phyloP scores from a whole-genome alignment of 2,329 filamentous ascomycete genomes.

The Pseudocercospora ulei region DNA sequence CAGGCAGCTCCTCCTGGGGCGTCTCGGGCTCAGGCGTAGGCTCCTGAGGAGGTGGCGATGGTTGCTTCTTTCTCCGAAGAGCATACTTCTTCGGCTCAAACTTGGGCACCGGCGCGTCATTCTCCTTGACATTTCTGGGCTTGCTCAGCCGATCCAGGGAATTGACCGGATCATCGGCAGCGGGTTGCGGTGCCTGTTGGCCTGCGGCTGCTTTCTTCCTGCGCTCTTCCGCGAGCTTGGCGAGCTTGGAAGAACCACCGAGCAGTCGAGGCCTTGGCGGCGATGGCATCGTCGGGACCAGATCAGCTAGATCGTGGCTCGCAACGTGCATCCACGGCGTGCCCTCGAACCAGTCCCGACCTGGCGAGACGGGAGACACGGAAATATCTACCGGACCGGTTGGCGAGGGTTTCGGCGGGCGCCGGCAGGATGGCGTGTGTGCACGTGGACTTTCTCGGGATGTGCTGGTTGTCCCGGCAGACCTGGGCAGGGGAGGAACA shows the following conservation, averaged over 20 bases:
- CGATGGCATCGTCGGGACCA: slow-evolving; percentile 51
- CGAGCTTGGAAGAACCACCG: slow-evolving; percentile 82
- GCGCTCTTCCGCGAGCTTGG: slow-evolving; percentile 74
- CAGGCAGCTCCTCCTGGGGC: slow-evolving; percentile 24
- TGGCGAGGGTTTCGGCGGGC: slow-evolving; percentile 24
- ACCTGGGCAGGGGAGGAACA: slow-evolving; percentile 7
- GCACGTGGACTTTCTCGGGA: neutral
- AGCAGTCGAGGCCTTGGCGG: slow-evolving; percentile 52
- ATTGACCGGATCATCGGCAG: slow-evolving; percentile 31
- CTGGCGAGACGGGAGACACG: slow-evolving; percentile 35
- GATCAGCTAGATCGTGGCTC: slow-evolving; percentile 50
- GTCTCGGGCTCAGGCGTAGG: slow-evolving; percentile 28
- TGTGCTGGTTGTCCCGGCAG: slow-evolving; percentile 3
- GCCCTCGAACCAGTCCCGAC: slow-evolving; percentile 63
- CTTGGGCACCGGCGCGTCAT: slow-evolving; percentile 37
- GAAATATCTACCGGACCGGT: slow-evolving; percentile 16
- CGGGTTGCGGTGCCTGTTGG: slow-evolving; percentile 10
- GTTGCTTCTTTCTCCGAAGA: slow-evolving; percentile 27
- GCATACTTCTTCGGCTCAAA: slow-evolving; percentile 56
- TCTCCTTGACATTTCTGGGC: slow-evolving; percentile 26
- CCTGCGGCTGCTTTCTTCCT: slow-evolving; percentile 62
- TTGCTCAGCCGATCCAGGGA: slow-evolving; percentile 40
- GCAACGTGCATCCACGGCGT: slow-evolving; percentile 77
- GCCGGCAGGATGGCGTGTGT: neutral
- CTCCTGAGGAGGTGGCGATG: slow-evolving; percentile 27